Conservation (phyloP, 805 yeast species). For the Yamadazyma endophytica region DNA sequence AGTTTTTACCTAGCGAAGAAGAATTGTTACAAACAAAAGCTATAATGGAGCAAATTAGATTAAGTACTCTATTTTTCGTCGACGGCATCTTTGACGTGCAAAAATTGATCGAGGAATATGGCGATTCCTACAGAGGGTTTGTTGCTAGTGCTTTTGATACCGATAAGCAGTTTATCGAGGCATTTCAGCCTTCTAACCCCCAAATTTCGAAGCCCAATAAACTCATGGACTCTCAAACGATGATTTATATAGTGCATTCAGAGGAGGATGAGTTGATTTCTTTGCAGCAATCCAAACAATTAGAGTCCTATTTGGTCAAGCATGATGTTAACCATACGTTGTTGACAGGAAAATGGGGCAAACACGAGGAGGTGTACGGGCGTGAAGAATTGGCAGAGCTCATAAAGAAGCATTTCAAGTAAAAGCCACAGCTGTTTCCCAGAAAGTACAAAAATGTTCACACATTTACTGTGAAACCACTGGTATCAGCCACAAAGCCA, state of each 20-base stretch:
- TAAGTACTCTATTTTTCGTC: constrained; percentile 15
- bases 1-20: background rate
- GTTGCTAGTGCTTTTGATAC: constrained; percentile 53
- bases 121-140: constrained; percentile 47
- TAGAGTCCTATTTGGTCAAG: constrained; percentile 30
- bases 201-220: background rate
- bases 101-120: constrained; percentile 56
- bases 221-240: constrained; percentile 2
- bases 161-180: constrained; percentile 15
- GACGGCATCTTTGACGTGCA: constrained; percentile 69
- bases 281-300: constrained; percentile 42
- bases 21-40: background rate
- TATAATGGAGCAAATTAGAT: constrained; percentile 1
- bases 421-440: too few relatives aligned
- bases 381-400: constrained; percentile 32
- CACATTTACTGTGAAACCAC: too few relatives aligned
- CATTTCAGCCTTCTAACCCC: constrained; percentile 16
- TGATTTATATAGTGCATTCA: constrained; percentile 53
- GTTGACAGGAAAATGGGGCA: constrained; percentile 44
- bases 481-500: too few relatives aligned
- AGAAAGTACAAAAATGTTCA: too few relatives aligned
- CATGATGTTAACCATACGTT: constrained; percentile 3
- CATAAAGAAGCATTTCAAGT: constrained; percentile 3
- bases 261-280: constrained; percentile 62
- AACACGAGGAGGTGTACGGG: constrained; percentile 62